Conservation (phyloP, 2,329 filamentous ascomycete genomes). For the Diaporthe sp. region DNA sequence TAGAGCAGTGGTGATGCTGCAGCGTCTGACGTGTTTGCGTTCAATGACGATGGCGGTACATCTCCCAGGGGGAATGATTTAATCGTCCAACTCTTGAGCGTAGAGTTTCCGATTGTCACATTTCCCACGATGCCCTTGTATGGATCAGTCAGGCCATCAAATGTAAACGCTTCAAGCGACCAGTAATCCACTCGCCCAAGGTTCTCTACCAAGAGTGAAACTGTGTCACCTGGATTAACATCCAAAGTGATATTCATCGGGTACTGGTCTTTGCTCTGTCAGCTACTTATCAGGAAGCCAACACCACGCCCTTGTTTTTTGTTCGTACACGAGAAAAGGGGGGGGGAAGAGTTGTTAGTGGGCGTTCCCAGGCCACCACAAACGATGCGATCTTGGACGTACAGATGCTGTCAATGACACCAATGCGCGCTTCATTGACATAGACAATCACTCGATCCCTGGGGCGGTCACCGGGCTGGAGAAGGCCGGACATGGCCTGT, state of each 20-base stretch:
- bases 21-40: not conserved
- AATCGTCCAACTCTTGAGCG: constrained; percentile 27
- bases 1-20: constrained; percentile 28
- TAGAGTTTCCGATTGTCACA: constrained; percentile 54
- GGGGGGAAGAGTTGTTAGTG: too few relatives aligned
- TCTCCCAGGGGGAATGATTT: constrained; percentile 22
- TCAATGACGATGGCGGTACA: not conserved
- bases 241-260: constrained; percentile 55
- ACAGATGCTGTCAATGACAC: constrained; percentile 64
- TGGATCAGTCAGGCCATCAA: constrained; percentile 58
- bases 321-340: too few relatives aligned
- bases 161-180: constrained; percentile 41
- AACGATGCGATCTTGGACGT: constrained; percentile 16
- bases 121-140: constrained; percentile 61
- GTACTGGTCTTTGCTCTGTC: constrained; percentile 29
- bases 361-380: not conserved
- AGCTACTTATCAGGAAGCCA: not conserved
- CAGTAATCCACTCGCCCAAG: constrained; percentile 63
- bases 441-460: constrained; percentile 64
- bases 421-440: constrained; percentile 56
- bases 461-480: constrained; percentile 59
- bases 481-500: constrained; percentile 47
- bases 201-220: constrained; percentile 64
- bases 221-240: constrained; percentile 55
- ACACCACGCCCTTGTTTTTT: too few relatives aligned